These are phyloP conservation scores for Ascochyta rabiei DNA, from an alignment of 2,329 filamentous ascomycete species.

Conservation along the genomic window DNA sequence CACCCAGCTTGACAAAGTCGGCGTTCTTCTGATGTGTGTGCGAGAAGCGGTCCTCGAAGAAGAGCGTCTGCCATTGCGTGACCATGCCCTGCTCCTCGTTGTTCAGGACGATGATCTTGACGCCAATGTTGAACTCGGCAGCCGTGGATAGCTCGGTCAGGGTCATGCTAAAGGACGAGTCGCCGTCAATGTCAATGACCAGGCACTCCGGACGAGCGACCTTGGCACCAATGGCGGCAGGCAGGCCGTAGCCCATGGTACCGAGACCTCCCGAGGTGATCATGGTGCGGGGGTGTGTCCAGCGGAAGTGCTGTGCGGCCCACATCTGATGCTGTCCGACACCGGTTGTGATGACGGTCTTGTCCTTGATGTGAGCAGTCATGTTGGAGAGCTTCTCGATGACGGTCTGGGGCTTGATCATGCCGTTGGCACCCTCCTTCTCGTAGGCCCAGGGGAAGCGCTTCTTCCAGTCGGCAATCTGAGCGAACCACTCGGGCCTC, in stretches of 20 bases:
- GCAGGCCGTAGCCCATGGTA: constrained; percentile 95
- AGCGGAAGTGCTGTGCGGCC: constrained; percentile 95
- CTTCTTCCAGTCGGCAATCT: constrained; percentile 90
- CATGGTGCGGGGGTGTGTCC: constrained; percentile 90
- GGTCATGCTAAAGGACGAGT: constrained; percentile 99
- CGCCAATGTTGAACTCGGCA: constrained; percentile 92
- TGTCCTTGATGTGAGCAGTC: constrained; percentile 78
- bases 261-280: constrained; percentile 95
- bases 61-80: constrained; percentile 97
- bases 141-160: constrained; percentile 93
- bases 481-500: constrained; percentile 83
- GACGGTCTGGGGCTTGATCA: constrained; percentile 93
- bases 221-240: constrained; percentile 94
- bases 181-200: constrained; percentile 95
- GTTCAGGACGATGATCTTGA: constrained; percentile 94
- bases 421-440: constrained; percentile 72
- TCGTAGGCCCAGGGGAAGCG: constrained; percentile 91
- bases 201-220: constrained; percentile 80
- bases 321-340: constrained; percentile 99
- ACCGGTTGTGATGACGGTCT: constrained; percentile 88
- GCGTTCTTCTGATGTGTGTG: constrained; percentile 95
- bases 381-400: constrained; percentile 90
- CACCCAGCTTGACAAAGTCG: constrained; percentile 91
- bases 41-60: constrained; percentile 91
- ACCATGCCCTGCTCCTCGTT: constrained; percentile 99